Percentiles rank a stretch among this genome's conserved stretches.
These are phyloP conservation scores for Steccherinum ochraceum DNA, from an alignment of 768 basidiomycete species.

Conservation along the genomic window DNA sequence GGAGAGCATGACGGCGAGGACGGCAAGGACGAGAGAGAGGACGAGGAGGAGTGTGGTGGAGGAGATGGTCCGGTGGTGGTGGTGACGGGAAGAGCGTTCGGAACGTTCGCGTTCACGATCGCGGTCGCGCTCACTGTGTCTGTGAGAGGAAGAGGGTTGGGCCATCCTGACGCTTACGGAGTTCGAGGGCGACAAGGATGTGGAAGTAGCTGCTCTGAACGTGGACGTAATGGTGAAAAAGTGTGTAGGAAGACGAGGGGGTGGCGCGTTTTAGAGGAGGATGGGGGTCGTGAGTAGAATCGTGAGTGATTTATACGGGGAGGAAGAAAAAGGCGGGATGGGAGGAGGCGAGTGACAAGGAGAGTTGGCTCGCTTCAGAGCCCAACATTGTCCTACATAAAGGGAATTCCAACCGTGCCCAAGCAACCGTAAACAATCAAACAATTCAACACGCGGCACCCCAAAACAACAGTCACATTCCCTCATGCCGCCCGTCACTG, in stretches of 20 bases:
- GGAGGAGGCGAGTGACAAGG: constrained; percentile 9
- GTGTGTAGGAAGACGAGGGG: constrained; percentile 10
- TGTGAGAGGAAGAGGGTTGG: constrained; percentile 79
- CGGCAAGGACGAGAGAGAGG: constrained; percentile 78
- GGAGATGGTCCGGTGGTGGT: constrained; percentile 81
- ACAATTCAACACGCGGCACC: not conserved
- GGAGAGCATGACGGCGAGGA: constrained; percentile 88
- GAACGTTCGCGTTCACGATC: constrained; percentile 45
- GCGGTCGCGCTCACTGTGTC: constrained; percentile 47
- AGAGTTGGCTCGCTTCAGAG: constrained; percentile 4
- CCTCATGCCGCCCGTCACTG: not conserved
- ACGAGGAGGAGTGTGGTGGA: constrained; percentile 86
- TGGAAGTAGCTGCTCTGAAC: constrained; percentile 47
- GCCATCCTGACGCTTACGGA: constrained; percentile 78
- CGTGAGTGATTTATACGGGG: constrained; percentile 49
- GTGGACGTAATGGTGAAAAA: constrained; percentile 56
- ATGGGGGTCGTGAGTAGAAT: constrained; percentile 55
- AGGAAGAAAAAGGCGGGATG: constrained; percentile 55
- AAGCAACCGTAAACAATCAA: not conserved
- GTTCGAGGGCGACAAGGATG: constrained; percentile 72
- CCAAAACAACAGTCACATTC: not conserved
- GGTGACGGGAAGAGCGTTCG: constrained; percentile 58
- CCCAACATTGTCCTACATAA: constrained; percentile 1
- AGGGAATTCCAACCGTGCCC: not conserved
- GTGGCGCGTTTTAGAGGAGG: constrained; percentile 7